A percentile compares a stretch with the other conserved stretches of the same genome.
Evolutionary conservation across 305 asterid genomes (phyloP).

Genomic region (Vinca major): DNA sequence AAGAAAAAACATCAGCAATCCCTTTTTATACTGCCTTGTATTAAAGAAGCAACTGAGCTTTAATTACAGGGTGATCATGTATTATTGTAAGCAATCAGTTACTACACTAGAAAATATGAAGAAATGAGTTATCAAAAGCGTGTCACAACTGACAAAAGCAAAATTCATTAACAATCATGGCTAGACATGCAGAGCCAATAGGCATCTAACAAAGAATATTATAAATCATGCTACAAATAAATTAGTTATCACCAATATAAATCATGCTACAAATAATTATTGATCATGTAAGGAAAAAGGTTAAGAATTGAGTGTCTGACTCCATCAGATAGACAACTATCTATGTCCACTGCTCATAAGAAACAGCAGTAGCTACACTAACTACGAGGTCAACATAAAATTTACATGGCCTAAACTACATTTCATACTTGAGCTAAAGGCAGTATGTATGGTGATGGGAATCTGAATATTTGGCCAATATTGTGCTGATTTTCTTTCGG

Average conservation of each 20-base stretch:
- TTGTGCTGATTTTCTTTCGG: background rate
- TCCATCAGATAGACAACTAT: conserved; percentile 1
- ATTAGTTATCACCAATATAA: background rate
- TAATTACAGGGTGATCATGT: too few relatives aligned
- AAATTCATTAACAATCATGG: background rate
- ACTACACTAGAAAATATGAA: background rate
- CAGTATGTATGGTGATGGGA: background rate
- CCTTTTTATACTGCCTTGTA: background rate
- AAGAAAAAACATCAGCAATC: background rate
- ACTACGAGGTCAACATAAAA: background rate
- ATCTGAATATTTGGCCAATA: background rate
- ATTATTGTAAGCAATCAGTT: background rate
- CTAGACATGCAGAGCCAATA: background rate
- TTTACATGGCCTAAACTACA: background rate
- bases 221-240: background rate
- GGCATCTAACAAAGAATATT: background rate
- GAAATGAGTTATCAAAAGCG: background rate
- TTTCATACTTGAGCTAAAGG: background rate
- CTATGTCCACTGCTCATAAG: background rate
- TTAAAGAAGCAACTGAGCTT: background rate
- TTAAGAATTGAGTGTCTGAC: background rate
- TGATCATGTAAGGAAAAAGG: background rate
- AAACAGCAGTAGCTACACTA: background rate
- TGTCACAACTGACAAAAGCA: background rate
- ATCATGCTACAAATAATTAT: background rate